Base-by-base conservation (phyloP, 2,329 filamentous ascomycete genomes). In the Venturia carpophila region DNA sequence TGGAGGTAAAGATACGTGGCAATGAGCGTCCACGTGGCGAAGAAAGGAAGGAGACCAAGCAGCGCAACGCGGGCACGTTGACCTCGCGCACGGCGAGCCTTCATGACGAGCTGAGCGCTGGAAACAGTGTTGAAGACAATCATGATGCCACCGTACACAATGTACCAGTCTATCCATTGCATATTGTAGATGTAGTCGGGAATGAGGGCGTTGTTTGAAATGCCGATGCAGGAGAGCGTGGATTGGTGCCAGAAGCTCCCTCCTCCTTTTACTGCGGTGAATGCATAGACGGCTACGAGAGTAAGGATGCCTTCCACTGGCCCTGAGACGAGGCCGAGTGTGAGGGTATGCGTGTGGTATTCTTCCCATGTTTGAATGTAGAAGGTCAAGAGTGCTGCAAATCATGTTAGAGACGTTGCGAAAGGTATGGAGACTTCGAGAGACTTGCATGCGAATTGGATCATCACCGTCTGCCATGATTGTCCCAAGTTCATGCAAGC, bases 321-420 rank as follows among this genome's bases (percentile, higher is more conserved):
- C 0, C 94, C 94, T 69, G 93, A 97, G 69, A 99, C 83, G 68
- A 97, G 80, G 66, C 94, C 94, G 6, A 99, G 84, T 1, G 92
- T 97, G 60, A 99, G 84, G 3, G 92, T 94, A 76, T 97, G 92
- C 63, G 94, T 99, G 79, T 97, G 93, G 78, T 97, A 99, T 76
- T 97, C 94, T 73, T 99, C 94, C 94, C 94, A 99, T 42, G 94
- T 97, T 76, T 97, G 94, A 52, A 97, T 89, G 76, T 97, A 97
- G 77, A 99, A 99, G n/a, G 94, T 97, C 71, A 95, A 81, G 66
- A 93, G 85, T 7, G 90, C 88, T 91, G 67, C 9, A 15, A 15
- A n/a, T 27, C 2, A 19, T 27, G 21, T 1, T 21, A 62, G 42
- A 56, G 19, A 47, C 17, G 60, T 24, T 37, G n/a, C 11, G 21